These are phyloP conservation scores for Trichothecium roseum DNA, from an alignment of 2,329 filamentous ascomycete genomes.

Conservation along the genomic window DNA sequence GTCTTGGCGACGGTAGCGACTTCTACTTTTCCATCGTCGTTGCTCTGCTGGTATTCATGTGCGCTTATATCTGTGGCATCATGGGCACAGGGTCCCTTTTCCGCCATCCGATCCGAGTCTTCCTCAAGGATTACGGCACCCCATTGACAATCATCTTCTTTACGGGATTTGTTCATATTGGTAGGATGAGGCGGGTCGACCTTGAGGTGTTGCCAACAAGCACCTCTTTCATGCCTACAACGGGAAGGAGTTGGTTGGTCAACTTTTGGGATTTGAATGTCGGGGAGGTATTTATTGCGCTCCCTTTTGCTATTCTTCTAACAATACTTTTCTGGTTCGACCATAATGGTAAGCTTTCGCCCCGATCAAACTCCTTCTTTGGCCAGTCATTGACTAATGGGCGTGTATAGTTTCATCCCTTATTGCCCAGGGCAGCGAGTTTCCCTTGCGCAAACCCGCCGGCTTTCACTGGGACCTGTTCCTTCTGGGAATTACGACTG, in stretches of 20 bases:
- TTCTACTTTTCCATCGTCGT: slow-evolving; percentile 74
- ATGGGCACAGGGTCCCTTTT: slow-evolving; percentile 65
- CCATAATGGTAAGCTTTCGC: slow-evolving; percentile 56
- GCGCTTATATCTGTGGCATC: slow-evolving; percentile 63
- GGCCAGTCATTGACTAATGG: too few species aligned
- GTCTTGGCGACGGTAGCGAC: slow-evolving; percentile 56
- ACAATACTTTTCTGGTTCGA: slow-evolving; percentile 87
- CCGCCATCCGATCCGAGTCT: slow-evolving; percentile 63
- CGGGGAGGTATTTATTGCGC: slow-evolving; percentile 67
- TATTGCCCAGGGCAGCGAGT: slow-evolving; percentile 75
- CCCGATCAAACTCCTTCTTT: not conserved
- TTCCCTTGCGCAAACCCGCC: slow-evolving; percentile 68
- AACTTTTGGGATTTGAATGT: slow-evolving; percentile 70
- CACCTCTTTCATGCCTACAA: slow-evolving; percentile 68
- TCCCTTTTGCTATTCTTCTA: slow-evolving; percentile 77
- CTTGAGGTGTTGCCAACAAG: slow-evolving; percentile 66
- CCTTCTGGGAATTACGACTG: slow-evolving; percentile 68
- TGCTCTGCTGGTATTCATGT: slow-evolving; percentile 65
- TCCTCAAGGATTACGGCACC: slow-evolving; percentile 83
- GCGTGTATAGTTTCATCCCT: slow-evolving; percentile 58
- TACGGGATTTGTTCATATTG: slow-evolving; percentile 79
- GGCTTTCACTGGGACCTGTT: slow-evolving; percentile 84
- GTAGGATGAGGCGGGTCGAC: slow-evolving; percentile 63
- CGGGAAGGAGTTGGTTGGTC: slow-evolving; percentile 63
- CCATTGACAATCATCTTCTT: slow-evolving; percentile 79